A percentile compares a stretch with the other conserved stretches of the same genome.
These are phyloP conservation scores for Cadophora gregata DNA, from an alignment of 2,329 filamentous ascomycete genomes.

Conservation along the genomic window DNA sequence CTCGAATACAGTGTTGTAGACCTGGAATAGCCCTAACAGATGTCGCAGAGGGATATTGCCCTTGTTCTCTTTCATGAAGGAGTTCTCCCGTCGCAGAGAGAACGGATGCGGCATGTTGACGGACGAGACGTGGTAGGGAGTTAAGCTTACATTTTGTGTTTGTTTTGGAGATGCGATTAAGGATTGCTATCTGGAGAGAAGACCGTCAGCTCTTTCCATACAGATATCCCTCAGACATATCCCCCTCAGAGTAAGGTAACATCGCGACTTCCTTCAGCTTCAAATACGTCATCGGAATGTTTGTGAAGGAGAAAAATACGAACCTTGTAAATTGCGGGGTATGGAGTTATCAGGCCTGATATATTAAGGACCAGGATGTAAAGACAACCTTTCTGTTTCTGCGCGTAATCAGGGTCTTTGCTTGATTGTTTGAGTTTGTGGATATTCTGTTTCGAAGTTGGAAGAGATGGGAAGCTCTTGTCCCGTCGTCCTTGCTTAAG, in stretches of 20 bases:
- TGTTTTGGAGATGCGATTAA: conserved; percentile 8
- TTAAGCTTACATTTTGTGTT: conserved; percentile 34
- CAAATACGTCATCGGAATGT: conserved; percentile 25
- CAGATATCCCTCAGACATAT: no score
- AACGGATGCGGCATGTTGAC: conserved; percentile 23
- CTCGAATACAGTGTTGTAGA: neutral
- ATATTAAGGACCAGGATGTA: conserved; percentile 22
- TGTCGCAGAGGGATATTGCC: conserved; percentile 29
- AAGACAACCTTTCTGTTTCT: conserved; percentile 24
- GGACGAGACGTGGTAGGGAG: neutral
- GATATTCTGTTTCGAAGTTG: conserved; percentile 7
- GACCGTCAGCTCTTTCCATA: conserved; percentile 34
- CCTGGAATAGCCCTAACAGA: conserved; percentile 21
- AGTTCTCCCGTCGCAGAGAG: conserved; percentile 32
- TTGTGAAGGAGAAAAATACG: conserved; percentile 14
- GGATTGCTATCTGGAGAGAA: conserved; percentile 23
- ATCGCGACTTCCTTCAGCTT: conserved; percentile 14
- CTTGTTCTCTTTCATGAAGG: conserved; percentile 22
- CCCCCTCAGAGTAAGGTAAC: neutral
- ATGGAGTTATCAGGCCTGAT: neutral
- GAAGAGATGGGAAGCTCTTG: neutral
- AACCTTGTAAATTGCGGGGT: conserved; percentile 19
- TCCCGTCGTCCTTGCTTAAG: neutral
- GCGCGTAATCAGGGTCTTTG: conserved; percentile 20
- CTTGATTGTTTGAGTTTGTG: conserved; percentile 18